Percentiles rank a stretch among this genome's conserved stretches.
Conservation (phyloP, 352 stramenopile species). For the Thraustotheca clavata region DNA sequence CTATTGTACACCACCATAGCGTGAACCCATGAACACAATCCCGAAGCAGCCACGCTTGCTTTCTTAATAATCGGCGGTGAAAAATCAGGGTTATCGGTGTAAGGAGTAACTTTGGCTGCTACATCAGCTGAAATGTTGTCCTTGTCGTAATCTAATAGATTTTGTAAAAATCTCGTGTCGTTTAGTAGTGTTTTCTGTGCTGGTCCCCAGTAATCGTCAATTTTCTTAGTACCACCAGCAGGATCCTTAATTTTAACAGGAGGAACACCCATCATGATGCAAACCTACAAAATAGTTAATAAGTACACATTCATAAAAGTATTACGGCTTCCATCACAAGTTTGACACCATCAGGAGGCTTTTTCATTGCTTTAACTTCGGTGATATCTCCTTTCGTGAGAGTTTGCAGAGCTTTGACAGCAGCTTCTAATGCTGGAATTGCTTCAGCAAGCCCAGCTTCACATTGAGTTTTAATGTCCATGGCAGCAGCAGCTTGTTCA, state of each 20-base stretch:
- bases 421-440: conserved; percentile 87
- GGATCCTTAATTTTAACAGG: conserved; percentile 91
- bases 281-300: conserved; percentile 35
- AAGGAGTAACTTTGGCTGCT: conserved; percentile 86
- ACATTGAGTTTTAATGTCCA: conserved; percentile 85
- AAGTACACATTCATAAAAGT: neutral
- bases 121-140: conserved; percentile 90
- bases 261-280: conserved; percentile 92
- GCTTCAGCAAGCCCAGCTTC: conserved; percentile 89
- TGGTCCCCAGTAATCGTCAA: conserved; percentile 92
- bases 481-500: conserved; percentile 80
- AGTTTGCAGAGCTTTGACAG: conserved; percentile 87
- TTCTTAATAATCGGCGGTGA: conserved; percentile 92
- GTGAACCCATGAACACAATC: conserved; percentile 92
- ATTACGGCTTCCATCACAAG: conserved; percentile 88
- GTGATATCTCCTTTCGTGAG: conserved; percentile 93
- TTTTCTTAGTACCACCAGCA: conserved; percentile 83
- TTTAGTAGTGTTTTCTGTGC: conserved; percentile 90
- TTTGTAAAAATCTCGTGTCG: conserved; percentile 89
- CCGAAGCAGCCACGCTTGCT: conserved; percentile 88
- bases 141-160: conserved; percentile 93
- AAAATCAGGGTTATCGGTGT: conserved; percentile 86
- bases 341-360: conserved; percentile 91
- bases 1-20: conserved; percentile 95
- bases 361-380: conserved; percentile 96